These are phyloP conservation scores for Fusarium cyanostomum DNA, from an alignment of 2,329 filamentous ascomycete genomes.

Conservation along the genomic window DNA sequence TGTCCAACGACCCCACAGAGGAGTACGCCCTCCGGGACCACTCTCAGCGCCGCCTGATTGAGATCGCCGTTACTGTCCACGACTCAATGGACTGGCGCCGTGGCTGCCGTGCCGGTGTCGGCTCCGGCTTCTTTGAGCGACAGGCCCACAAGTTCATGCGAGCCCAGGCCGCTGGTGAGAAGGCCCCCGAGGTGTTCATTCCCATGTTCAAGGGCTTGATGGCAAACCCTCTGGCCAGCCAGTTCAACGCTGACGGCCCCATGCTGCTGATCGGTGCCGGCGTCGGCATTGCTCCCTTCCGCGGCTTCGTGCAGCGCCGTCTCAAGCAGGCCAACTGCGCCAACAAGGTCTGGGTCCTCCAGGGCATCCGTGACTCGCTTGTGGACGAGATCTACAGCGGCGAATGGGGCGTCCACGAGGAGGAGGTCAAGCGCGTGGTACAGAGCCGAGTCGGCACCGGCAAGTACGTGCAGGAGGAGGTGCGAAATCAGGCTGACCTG, in stretches of 20 bases:
- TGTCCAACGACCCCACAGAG: slow-evolving; percentile 94
- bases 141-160: slow-evolving; percentile 78
- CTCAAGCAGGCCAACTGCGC: slow-evolving; percentile 95
- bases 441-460: slow-evolving; percentile 80
- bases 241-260: slow-evolving; percentile 92
- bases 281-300: slow-evolving; percentile 96
- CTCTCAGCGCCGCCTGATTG: slow-evolving; percentile 81
- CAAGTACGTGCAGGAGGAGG: slow-evolving; percentile 96
- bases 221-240: slow-evolving; percentile 91
- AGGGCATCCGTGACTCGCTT: slow-evolving; percentile 91
- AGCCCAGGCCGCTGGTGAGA: slow-evolving; percentile 69
- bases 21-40: slow-evolving; percentile 73
- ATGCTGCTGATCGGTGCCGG: slow-evolving; percentile 98
- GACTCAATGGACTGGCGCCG: slow-evolving; percentile 82
- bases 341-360: slow-evolving; percentile 97
- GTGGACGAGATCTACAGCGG: slow-evolving; percentile 97
- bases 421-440: slow-evolving; percentile 83
- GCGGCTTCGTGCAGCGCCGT: slow-evolving; percentile 94
- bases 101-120: slow-evolving; percentile 80
- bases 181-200: slow-evolving; percentile 72
- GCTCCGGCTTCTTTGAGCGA: slow-evolving; percentile 92
- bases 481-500: slow-evolving; percentile 88
- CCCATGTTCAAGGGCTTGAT: slow-evolving; percentile 99
- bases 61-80: slow-evolving; percentile 97
- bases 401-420: slow-evolving; percentile 94